Evolutionary conservation across 768 basidiomycete genomes (phyloP).

Genomic region (Suillus cothurnatus): DNA sequence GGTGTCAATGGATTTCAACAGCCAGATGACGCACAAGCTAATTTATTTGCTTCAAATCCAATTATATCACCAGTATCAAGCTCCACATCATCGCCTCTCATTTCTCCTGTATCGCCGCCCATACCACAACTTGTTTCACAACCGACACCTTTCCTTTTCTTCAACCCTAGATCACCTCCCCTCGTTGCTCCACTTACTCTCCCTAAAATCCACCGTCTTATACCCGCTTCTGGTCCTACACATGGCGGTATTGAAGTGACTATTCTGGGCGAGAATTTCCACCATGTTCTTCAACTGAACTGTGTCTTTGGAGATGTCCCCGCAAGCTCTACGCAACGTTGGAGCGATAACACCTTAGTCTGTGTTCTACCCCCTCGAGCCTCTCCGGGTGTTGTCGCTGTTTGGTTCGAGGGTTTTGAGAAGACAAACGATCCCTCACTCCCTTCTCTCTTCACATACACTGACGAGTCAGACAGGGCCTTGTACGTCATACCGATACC

Average conservation of each 20-base stretch:
- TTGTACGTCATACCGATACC: constrained; percentile 55
- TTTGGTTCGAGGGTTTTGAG: constrained; percentile 81
- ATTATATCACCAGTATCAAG: constrained; percentile 21
- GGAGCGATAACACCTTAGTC: constrained; percentile 92
- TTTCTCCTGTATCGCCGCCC: constrained; percentile 14
- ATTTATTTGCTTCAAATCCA: constrained; percentile 18
- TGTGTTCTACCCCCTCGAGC: constrained; percentile 87
- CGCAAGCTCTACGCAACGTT: constrained; percentile 84
- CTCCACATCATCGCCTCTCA: constrained; percentile 15
- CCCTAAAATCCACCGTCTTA: constrained; percentile 83
- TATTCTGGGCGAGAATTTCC: constrained; percentile 89
- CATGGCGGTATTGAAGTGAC: constrained; percentile 95
- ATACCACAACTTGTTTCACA: constrained; percentile 35
- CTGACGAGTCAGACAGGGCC: constrained; percentile 86
- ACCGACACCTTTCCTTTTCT: constrained; percentile 62
- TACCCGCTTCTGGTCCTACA: constrained; percentile 83
- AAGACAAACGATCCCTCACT: constrained; percentile 56
- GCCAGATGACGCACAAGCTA: constrained; percentile 7
- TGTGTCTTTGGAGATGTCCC: constrained; percentile 85
- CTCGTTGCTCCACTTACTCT: constrained; percentile 51
- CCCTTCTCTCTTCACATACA: constrained; percentile 82
- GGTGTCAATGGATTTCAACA: constrained; percentile 4
- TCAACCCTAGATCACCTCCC: constrained; percentile 51
- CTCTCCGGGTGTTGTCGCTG: constrained; percentile 82
- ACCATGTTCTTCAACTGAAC: constrained; percentile 65